Evolutionary conservation across 345 rosid genomes (phyloP), one percentile per base, ranked within the genome.

Genomic region (Gossypium rotundifolium): DNA sequence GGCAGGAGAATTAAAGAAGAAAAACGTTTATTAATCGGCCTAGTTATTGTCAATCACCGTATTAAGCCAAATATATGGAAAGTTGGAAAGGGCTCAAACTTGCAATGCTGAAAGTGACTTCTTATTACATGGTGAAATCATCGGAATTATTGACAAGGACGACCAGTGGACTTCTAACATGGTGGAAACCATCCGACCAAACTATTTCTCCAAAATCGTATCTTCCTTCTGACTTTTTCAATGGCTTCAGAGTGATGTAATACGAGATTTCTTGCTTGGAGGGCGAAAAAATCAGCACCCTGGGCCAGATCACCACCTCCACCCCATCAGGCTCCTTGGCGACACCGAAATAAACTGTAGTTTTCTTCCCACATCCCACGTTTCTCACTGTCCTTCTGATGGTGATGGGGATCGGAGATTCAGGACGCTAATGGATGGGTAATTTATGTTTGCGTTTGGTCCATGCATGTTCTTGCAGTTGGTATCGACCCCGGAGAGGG

Each of bases 131-230:
- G 40, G 40, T 29, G 60, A 29, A 52, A 17, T 70, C 59, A 17
- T 42, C 25, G 5, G 42, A 12, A n/a, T 60, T 81, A 72, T 82
- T 82, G 46, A 87, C 83, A n/a, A 65, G 67, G 42, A 87, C 90
- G 78, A 81, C 84, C 64, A 88, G 25, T 9, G 90, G 93, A 77
- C 85, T 87, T 77, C 91, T 79, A n/a, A 91, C 97, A 40, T 46
- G 54, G 76, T 88, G 94, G 74, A 76, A 68, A 7, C 90, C 91
- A 58, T 91, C 87, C 0, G 87, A 80, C 94, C 94, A 89, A 11
- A 81, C 80, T 2, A 89, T 84, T 79, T 91, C 89, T 14, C 94
- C 94, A 51, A 88, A 91, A 60, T 83, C 88, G 60, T 80, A 87
- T 75, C 93, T 82, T 64, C 86, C 89, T 42, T 81, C 25, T 3